Percentiles rank a stretch among this genome's conserved stretches.
Conservation (phyloP, 139 green algal species). For the Zygnema cylindricum region DNA sequence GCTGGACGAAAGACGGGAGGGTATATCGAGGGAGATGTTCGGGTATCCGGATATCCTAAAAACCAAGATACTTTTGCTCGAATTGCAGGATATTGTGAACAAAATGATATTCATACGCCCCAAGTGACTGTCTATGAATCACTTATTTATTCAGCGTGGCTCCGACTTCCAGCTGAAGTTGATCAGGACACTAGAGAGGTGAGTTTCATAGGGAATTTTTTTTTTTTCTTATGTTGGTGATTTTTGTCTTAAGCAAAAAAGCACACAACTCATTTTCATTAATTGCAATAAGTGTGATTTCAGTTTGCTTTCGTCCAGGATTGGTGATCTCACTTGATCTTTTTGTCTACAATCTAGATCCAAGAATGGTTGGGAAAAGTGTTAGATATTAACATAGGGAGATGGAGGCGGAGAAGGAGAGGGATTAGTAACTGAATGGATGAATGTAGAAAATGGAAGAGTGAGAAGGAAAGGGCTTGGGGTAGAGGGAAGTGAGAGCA, state of each 20-base stretch:
- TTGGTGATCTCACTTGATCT: not conserved
- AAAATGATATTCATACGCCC: conserved; percentile 60
- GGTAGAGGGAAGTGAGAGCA: too few relatives aligned
- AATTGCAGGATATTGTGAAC: conserved; percentile 68
- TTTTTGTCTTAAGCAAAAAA: too few relatives aligned
- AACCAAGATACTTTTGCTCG: conserved; percentile 70
- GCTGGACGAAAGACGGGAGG: conserved; percentile 52
- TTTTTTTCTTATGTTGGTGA: not conserved
- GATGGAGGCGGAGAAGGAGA: too few relatives aligned
- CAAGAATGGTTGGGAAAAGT: too few relatives aligned
- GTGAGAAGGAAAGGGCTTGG: too few relatives aligned
- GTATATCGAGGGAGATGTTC: conserved; percentile 69
- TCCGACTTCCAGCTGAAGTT: conserved; percentile 68
- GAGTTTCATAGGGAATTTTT: not conserved
- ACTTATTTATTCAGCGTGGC: conserved; percentile 71
- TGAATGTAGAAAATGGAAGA: too few relatives aligned
- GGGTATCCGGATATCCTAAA: conserved; percentile 71
- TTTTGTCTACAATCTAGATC: not conserved
- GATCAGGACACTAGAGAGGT: conserved; percentile 40
- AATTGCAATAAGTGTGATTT: not conserved
- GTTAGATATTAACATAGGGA: too few relatives aligned
- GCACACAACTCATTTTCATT: too few relatives aligned
- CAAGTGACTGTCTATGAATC: conserved; percentile 72
- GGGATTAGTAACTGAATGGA: too few relatives aligned
- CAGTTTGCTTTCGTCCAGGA: not conserved